Conservation (phyloP, 106 monocot genomes). For the Allium fistulosum region DNA sequence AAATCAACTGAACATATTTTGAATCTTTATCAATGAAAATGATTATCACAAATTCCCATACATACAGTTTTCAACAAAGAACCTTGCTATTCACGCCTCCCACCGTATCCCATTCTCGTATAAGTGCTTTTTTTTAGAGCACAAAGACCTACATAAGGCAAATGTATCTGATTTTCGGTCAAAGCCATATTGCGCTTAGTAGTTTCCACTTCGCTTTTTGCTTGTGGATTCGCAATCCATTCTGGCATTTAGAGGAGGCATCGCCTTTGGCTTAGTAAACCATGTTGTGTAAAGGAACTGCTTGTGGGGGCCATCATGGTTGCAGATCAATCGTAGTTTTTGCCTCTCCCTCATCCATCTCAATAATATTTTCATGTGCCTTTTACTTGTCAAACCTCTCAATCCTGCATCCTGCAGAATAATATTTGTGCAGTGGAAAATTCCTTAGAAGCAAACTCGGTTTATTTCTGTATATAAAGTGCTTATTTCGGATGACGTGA, state of each 20-base stretch:
- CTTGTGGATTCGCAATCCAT: background rate
- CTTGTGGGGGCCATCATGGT: constrained; percentile 88
- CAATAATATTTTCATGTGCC: constrained; percentile 93
- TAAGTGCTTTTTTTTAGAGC: no score
- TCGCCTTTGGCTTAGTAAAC: constrained; percentile 79
- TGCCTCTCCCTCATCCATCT: constrained; percentile 99
- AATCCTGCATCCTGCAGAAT: constrained; percentile 55
- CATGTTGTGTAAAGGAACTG: constrained; percentile 98
- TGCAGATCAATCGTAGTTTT: constrained; percentile 77
- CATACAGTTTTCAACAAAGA: no score
- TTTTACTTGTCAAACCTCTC: constrained; percentile 72
- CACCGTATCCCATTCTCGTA: no score
- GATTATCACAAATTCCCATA: no score
- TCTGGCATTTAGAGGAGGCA: constrained; percentile 20
- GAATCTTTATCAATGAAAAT: no score
- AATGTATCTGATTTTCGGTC: no score
- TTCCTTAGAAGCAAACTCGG: no score
- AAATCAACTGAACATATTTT: no score
- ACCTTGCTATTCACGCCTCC: no score
- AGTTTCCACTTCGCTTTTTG: constrained; percentile 8
- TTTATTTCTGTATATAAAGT: no score
- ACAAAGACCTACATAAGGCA: no score
- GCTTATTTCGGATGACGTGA: no score
- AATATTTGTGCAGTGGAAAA: background rate
- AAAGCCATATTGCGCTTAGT: background rate